Base-by-base conservation (phyloP, 345 rosid species). In the Leavenworthia alabamica region DNA sequence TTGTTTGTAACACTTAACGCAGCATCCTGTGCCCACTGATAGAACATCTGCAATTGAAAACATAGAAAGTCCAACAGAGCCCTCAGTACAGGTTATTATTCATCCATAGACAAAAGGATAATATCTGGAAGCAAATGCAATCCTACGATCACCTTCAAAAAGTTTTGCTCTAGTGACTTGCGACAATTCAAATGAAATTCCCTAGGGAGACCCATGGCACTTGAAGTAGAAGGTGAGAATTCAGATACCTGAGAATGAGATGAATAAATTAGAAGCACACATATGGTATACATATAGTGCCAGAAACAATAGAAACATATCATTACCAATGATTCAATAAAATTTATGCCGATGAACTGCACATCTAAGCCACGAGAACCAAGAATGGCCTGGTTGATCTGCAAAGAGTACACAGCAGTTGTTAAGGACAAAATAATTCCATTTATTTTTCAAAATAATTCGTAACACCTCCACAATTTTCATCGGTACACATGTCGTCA, bases 181-280 rank as follows among this genome's bases (percentile, higher is more conserved):
- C 68, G 86, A 71, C 99, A 93, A 51, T 74, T 92, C 74, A 89
- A 94, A 72, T 89, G 97, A 77, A 85, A 89, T 76, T 93, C 99
- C 80, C 85, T 80, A 4, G 99, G 96, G 66, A 93, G 94, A 77
- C 99, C 89, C 94, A 93, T 81, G 77, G 84, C 89, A 79, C 88
- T 86, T 45, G 94, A 89, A 59, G 97, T 89, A 57, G 94, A 79
- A 42, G 99, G 97, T 62, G 97, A 85, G 79, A 93, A 93, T 56
- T 93, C 99, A 59, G 97, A 93, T 43, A 93, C 87, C 97, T 89
- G 76, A n/a, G n/a, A n/a, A n/a, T n/a, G n/a, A 64, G 64, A 63
- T 71, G 50, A 46, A 51, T 48, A 62, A 74, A 64, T 16, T 33
- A 11, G 24, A 50, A 58, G 65, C 24, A 37, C 53, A 39, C 47